Evolutionary conservation across 2,329 filamentous ascomycete genomes (phyloP), one percentile per base, ranked within the genome.

Genomic region (Aspergillus sp.): DNA sequence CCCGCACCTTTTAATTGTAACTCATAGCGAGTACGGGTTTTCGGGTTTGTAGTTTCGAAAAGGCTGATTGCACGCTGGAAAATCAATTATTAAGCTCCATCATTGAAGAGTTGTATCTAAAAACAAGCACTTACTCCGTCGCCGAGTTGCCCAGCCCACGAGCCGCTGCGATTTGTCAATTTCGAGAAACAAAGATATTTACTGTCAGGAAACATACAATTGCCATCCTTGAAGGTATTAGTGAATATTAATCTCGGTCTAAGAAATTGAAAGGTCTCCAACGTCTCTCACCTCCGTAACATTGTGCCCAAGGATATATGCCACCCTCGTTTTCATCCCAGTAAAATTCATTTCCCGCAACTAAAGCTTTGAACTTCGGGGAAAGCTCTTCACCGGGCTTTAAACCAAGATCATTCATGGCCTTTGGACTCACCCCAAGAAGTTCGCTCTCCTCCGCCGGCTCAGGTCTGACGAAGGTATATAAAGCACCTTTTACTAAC

Each of bases 301-400:
- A 98, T 78, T 99, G 95, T 32, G 95, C 93, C 95, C 95, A 99
- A 0, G 95, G 94, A 74, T 99, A 99, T 47, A 95, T 87, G n/a
- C 90, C 89, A 19, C 90, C 89, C 60, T 87, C 80, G 23, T 87
- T 84, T 60, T 89, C 85, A 65, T 92, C 85, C 53, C 92, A 94
- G 58, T 90, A 86, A 13, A 97, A 84, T 71, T 87, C 88, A 73
- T 95, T 96, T 2, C 95, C 95, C 0, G 91, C 87, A 6, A 96
- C 90, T 0, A 92, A 82, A 61, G 90, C 83, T 63, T 85, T 84
- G 74, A 98, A 97, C 10, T 91, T 88, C 0, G 90, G 84, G 0
- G 86, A 90, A 52, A 85, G 76, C 50, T 89, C 87, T 67, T 95
- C 90, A 2, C 85, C 86, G 1, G 82, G 76, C 19, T 83, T 82